A percentile compares a stretch with the other conserved stretches of the same genome.
phyloP scores from a whole-genome alignment of 192 early-diverging fungal species.

The Backusella morwellensis region DNA sequence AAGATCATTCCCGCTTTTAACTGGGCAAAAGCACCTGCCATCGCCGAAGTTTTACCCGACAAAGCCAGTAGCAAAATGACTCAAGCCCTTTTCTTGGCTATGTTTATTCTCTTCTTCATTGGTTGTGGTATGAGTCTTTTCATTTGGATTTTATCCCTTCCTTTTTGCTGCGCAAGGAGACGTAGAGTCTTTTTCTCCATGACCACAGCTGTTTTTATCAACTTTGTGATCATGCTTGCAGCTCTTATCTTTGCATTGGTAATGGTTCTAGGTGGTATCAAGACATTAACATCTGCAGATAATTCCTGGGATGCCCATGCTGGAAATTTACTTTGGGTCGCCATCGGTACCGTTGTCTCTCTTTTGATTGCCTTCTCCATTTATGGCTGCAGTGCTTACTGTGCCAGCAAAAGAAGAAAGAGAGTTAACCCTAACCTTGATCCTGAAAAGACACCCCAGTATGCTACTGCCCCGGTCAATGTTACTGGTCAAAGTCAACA shows the following conservation, averaged over 20 bases:
- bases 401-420: not conserved
- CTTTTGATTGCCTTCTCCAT: not conserved
- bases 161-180: constrained; percentile 6
- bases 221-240: constrained; percentile 6
- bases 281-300: not conserved
- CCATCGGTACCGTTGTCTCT: constrained; percentile 10
- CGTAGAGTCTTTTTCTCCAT: constrained; percentile 2
- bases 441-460: not conserved
- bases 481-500: not conserved
- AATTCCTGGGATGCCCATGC: constrained; percentile 7
- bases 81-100: constrained; percentile 16
- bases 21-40: constrained; percentile 23
- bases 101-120: constrained; percentile 24
- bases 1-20: constrained; percentile 11
- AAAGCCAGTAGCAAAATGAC: not conserved
- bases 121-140: constrained; percentile 17
- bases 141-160: constrained; percentile 16
- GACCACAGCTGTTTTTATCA: constrained; percentile 9
- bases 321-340: constrained; percentile 23
- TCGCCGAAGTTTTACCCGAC: not conserved
- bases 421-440: not conserved
- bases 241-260: constrained; percentile 18
- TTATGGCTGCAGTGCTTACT: not conserved
- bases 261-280: not conserved
- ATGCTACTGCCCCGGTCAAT: not conserved